A percentile compares a stretch with the other conserved stretches of the same genome.
Conservation (phyloP, 148 eudicot species). For the Talinum fruticosum region DNA sequence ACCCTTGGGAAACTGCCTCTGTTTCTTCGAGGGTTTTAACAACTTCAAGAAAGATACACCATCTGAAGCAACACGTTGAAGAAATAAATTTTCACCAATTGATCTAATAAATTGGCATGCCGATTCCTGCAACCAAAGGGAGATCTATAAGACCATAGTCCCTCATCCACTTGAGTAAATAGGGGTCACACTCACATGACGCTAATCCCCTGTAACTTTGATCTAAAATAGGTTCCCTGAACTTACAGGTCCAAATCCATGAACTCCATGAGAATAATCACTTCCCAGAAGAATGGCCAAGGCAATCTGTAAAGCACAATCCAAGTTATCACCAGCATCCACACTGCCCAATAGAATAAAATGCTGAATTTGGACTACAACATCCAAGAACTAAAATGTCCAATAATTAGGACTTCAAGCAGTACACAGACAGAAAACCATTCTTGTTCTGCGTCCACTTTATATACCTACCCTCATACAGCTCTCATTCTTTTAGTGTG, state of each 20-base stretch:
- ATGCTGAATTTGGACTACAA: not conserved
- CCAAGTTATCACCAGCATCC: constrained; percentile 17
- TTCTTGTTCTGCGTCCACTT: not conserved
- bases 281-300: constrained; percentile 83
- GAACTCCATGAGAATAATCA: constrained; percentile 82
- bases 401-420: not conserved
- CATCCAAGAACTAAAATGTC: not conserved
- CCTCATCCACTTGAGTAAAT: not conserved
- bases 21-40: constrained; percentile 50
- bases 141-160: not conserved
- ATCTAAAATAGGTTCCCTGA: constrained; percentile 5
- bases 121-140: constrained; percentile 46
- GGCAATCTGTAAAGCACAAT: constrained; percentile 58
- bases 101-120: constrained; percentile 82
- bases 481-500: not conserved
- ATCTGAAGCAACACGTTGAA: constrained; percentile 54
- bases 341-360: constrained; percentile 6
- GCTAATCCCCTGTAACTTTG: constrained; percentile 3
- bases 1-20: constrained; percentile 24
- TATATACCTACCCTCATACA: not conserved
- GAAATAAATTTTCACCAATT: constrained; percentile 53
- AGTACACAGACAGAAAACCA: not conserved
- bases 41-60: constrained; percentile 58
- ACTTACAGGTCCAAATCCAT: constrained; percentile 82
- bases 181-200: not conserved